Conservation (phyloP, 139 green algal species). For the Mychonastes homosphaera region DNA sequence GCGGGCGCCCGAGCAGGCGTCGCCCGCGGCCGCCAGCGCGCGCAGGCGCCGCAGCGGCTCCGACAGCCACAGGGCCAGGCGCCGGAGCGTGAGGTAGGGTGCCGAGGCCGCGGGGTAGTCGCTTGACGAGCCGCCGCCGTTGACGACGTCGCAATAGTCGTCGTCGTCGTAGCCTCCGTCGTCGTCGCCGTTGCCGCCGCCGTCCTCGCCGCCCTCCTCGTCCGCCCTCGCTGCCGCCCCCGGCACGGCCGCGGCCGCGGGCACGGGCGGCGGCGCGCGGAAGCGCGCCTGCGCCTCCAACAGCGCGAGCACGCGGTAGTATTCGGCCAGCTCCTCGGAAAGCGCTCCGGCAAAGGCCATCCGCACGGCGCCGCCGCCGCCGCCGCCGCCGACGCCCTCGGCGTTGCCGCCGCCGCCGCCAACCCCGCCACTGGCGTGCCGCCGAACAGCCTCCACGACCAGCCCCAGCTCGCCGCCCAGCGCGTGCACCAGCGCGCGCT, state of each 20-base stretch:
- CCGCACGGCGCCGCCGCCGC: slow-evolving; percentile 31
- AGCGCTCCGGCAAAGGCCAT: slow-evolving; percentile 57
- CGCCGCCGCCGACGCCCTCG: not conserved
- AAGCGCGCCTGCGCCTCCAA: slow-evolving; percentile 60
- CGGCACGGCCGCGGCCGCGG: not conserved
- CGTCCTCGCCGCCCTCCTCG: not conserved
- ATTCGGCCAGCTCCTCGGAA: slow-evolving; percentile 56
- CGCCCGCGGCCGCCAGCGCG: slow-evolving; percentile 61
- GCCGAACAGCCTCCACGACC: not conserved
- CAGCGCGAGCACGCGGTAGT: slow-evolving; percentile 78
- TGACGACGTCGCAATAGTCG: not conserved
- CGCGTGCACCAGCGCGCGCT: slow-evolving; percentile 13
- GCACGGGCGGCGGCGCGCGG: slow-evolving; percentile 28
- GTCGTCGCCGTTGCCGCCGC: not conserved
- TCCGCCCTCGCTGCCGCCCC: not conserved
- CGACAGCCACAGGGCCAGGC: slow-evolving; percentile 72
- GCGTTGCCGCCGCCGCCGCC: not conserved
- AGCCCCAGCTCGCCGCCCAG: slow-evolving; percentile 10
- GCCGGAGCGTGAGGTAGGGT: slow-evolving; percentile 64
- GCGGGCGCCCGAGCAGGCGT: slow-evolving; percentile 26
- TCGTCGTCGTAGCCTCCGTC: not conserved
- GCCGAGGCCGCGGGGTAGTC: slow-evolving; percentile 1
- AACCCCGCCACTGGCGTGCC: not conserved
- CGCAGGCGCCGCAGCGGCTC: slow-evolving; percentile 70
- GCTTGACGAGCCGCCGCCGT: not conserved